Base-by-base conservation (phyloP, 345 rosid genomes). In the Camelina hispida region DNA sequence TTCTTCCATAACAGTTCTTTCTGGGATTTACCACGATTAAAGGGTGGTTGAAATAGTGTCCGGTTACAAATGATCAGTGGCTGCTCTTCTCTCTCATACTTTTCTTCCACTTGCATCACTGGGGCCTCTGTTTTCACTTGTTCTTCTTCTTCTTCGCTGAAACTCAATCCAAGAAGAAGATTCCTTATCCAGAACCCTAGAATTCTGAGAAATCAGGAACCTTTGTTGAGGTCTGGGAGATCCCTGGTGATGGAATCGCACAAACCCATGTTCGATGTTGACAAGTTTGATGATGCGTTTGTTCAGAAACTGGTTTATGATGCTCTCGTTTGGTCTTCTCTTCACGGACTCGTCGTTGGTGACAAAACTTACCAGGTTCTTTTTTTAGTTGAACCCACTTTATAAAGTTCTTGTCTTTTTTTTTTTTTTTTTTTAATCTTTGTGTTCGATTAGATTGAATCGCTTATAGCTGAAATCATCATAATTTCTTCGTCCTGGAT, bases 281-380 rank as follows among this genome's bases (percentile, higher is more conserved):
- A 82, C 42, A 80, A 68, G 25, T 71, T 84, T 46, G 89, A 87
- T 68, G 86, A 87, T 17, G 83, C 72, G 14, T 82, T 91, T 91
- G 67, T 93, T 72, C 85, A 86, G 50, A 84, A 87, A 75, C 73
- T 96, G 84, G 89, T 82, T 48, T 87, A 80, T 59, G 99, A 96
- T 84, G 93, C 96, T 81, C 97, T 95, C 67, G 99, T 96, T 59
- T 93, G 99, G 99, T 74, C 88, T 79, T 91, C 99, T 69, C 97
- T 93, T 78, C 89, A 89, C 62, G 99, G 99, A 8, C 93, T 96
- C 77, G 86, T 95, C 70, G 96, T 89, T 30, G 99, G 96, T 55
- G 97, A 96, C 84, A 87, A 80, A 75, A 81, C 68, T 78, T 75
- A 78, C 69, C 83, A 88, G 89, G 99, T 62, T 25, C 30, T 4